Base-by-base conservation (phyloP, 805 yeast genomes). In the Limtongia smithiae region DNA sequence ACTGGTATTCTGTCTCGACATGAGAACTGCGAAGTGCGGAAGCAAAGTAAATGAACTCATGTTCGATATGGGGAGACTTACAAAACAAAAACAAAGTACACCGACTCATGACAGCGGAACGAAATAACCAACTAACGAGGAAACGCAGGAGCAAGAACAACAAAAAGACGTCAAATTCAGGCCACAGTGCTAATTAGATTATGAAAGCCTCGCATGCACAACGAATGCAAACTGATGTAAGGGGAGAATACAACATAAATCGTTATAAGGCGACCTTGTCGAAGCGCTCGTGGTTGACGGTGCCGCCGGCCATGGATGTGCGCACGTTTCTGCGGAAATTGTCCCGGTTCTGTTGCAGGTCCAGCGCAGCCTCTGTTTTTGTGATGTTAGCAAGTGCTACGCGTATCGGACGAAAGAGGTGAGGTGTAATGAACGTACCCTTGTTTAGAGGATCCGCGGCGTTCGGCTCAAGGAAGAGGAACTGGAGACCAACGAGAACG, bases 371-470 rank as follows among this genome's bases (percentile, higher is more conserved):
- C 4, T 56, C 63, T 57, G 28, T 25, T n/a, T 14, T 28, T 15
- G 4, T 15, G 17, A 15, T 8, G 7, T 31, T 11, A 22, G 38
- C n/a, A 6, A 7, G 15, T 28, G 46, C 28, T 7, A 7, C 28
- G 28, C 9, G 35, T 4, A 17, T 17, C 11, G 8, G 14, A 31
- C 7, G 24, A 28, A 37, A 44, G 15, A 18, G n/a, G n/a, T 11
- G 34, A 7, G 31, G 15, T n/a, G 35, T 14, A 22, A 34, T 22
- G 20, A 27, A 33, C 54, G 15, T 24, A 54, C 61, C 85, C 62
- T 89, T 87, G 66, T 93, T 93, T 60, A 91, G 75, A 2, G 97
- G 97, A 65, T 91, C 97, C 54, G 81, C 82, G 1, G 95, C 83
- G 64, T 88, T 91, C 6, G 97, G 96, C 59, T 91, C 97, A 46